Evolutionary conservation across 2,329 filamentous ascomycete genomes (phyloP).

Genomic region (Cryphonectria nitschkei): DNA sequence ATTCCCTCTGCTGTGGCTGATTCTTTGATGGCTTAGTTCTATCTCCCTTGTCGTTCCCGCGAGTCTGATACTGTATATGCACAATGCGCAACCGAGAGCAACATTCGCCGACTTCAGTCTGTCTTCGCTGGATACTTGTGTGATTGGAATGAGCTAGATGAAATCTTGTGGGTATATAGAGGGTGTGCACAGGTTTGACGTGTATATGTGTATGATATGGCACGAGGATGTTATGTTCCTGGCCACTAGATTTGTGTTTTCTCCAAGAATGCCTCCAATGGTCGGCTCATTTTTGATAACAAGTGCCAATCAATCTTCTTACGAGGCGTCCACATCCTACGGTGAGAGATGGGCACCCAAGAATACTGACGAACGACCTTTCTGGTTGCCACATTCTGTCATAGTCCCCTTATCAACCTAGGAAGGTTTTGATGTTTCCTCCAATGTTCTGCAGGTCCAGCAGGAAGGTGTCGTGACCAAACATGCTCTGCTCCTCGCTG

Average conservation of each 20-base stretch:
- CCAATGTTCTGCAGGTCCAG: slow-evolving; percentile 92
- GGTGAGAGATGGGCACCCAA: no score
- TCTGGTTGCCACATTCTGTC: background rate
- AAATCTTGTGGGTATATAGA: background rate
- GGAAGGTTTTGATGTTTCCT: slow-evolving; percentile 77
- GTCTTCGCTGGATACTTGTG: background rate
- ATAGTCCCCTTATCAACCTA: slow-evolving; percentile 54
- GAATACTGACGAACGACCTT: background rate
- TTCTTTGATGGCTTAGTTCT: background rate
- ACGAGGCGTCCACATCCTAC: no score
- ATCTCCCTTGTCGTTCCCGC: background rate
- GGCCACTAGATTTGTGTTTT: background rate
- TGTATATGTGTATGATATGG: background rate
- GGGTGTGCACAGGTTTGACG: no score
- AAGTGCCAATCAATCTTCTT: no score
- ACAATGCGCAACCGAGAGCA: background rate
- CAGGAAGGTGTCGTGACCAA: slow-evolving; percentile 96
- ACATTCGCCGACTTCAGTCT: background rate
- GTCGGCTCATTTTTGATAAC: no score
- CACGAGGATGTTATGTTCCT: background rate
- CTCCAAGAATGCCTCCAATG: background rate
- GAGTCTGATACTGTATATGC: background rate
- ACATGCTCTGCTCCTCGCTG: slow-evolving; percentile 90
- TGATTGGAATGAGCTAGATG: background rate
- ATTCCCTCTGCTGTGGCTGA: background rate